A percentile compares a stretch with the other conserved stretches of the same genome.
These are phyloP conservation scores for Solanum lignicaule DNA, from an alignment of 257 asterid genomes.

Conservation along the genomic window DNA sequence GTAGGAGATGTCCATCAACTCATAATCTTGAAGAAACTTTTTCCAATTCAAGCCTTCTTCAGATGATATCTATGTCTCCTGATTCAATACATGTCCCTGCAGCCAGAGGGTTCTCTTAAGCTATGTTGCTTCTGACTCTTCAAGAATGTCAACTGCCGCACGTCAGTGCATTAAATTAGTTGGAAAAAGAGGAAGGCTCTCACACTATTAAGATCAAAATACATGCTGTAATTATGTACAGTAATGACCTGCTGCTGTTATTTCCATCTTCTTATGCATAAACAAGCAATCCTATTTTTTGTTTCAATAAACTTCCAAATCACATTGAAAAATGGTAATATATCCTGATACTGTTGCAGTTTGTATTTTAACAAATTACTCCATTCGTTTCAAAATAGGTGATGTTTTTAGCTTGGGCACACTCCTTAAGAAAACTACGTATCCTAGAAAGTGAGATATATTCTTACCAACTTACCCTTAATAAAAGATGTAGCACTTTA, in stretches of 20 bases:
- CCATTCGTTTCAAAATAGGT: not conserved
- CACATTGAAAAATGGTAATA: not conserved
- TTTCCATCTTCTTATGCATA: not conserved
- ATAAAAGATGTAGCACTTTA: too few species aligned
- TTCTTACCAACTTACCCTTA: not conserved
- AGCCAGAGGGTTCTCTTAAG: not conserved
- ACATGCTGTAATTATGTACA: not conserved
- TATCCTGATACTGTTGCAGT: not conserved
- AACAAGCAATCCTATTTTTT: not conserved
- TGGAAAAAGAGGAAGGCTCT: not conserved
- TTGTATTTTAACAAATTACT: not conserved
- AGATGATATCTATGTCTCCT: conserved; percentile 81
- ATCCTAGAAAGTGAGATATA: not conserved
- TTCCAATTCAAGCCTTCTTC: conserved; percentile 72
- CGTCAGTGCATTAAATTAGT: not conserved
- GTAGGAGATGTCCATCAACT: conserved; percentile 26
- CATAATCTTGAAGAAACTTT: conserved; percentile 50
- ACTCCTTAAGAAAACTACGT: not conserved
- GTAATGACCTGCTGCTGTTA: not conserved
- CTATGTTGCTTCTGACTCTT: not conserved
- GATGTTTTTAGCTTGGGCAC: not conserved
- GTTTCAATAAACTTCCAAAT: not conserved
- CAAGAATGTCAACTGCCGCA: not conserved
- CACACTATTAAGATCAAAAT: not conserved
- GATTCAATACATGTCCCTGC: conserved; percentile 45